Base-by-base conservation (phyloP, 805 yeast species). In the Zygosaccharomyces lentus region DNA sequence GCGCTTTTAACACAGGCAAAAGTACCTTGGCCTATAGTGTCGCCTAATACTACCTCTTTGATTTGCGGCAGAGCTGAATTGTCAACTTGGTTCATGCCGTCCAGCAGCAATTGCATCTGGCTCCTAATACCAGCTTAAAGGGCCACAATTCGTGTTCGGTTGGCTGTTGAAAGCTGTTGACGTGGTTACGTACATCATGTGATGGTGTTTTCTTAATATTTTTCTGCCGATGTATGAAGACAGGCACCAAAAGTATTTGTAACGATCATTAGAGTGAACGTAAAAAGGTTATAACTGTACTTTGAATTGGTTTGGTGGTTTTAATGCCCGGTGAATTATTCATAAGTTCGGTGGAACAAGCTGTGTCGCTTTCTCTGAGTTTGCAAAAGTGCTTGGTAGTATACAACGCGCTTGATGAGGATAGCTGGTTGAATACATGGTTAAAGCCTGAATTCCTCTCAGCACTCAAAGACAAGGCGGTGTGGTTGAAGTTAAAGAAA, bases 11-110 rank as follows among this genome's bases (percentile, higher is more conserved):
- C 84, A 43, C 74, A 70, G 2, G 85, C 87, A 68, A 81, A 82
- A 0, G 86, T 72, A 1, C 88, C 88, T 52, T 79, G 81, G 0
- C 87, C 88, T 10, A 82, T 69, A 0, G 84, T 77, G 21, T 69
- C 69, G 0, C 78, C 82, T 5, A 74, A 44, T 24, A 62, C 68
- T 2, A 78, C 70, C 24, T 70, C 72, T 41, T 72, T 70, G 29
- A 80, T 70, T 23, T 59, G 56, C 2, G 85, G 84, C 2, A 80
- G 53, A 1, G 74, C 21, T 10, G 29, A 23, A 27, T 40, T 7
- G 7, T 29, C 32, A 7, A 29, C 3, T 29, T 29, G 32, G 9
- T 31, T 34, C 47, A 42, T 38, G 32, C 32, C n/a, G 39, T 16
- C 39, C 39, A 13, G 39, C 39, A 26, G 17, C 29, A 21, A 19